Conservation (phyloP, 345 rosid genomes). For the Dimocarpus longan region DNA sequence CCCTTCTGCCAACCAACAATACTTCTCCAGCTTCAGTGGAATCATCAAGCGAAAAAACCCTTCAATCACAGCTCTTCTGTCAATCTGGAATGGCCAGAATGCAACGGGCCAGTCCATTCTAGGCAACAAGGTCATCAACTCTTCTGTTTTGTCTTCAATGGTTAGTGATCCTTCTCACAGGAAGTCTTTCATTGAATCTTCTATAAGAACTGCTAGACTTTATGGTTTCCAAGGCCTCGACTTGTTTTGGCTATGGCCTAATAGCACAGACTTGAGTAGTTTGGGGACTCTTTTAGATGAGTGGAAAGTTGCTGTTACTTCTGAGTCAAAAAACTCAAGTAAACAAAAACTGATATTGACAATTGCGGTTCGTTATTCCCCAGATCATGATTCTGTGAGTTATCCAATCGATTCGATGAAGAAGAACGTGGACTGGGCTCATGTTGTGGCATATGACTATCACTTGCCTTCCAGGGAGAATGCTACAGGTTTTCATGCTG, state of each 20-base stretch:
- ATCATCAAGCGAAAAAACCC: slow-evolving; percentile 25
- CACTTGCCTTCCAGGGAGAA: slow-evolving; percentile 35
- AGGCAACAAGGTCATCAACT: slow-evolving; percentile 7
- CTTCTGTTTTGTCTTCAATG: slow-evolving; percentile 35
- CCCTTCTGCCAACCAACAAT: neutral
- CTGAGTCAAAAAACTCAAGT: slow-evolving; percentile 13
- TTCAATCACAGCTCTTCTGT: slow-evolving; percentile 20
- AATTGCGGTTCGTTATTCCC: slow-evolving; percentile 21
- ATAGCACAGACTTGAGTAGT: slow-evolving; percentile 24
- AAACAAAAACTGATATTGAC: slow-evolving; percentile 8
- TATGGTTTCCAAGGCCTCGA: slow-evolving; percentile 38
- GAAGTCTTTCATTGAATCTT: slow-evolving; percentile 30
- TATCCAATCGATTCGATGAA: slow-evolving; percentile 29
- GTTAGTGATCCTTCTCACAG: slow-evolving; percentile 16
- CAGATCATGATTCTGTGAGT: neutral
- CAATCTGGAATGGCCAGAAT: slow-evolving; percentile 22
- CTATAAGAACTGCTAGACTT: slow-evolving; percentile 23
- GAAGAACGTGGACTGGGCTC: slow-evolving; percentile 36
- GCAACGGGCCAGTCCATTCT: neutral
- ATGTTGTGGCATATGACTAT: slow-evolving; percentile 31
- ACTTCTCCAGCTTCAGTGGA: slow-evolving; percentile 15
- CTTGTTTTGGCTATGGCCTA: slow-evolving; percentile 36
- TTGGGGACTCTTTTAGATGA: slow-evolving; percentile 29
- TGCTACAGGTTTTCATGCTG: slow-evolving; percentile 34
- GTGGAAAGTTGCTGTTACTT: slow-evolving; percentile 21